Percentiles rank a stretch among this genome's conserved stretches.
Evolutionary conservation across 106 monocot genomes (phyloP).

Genomic region (Allium fistulosum): DNA sequence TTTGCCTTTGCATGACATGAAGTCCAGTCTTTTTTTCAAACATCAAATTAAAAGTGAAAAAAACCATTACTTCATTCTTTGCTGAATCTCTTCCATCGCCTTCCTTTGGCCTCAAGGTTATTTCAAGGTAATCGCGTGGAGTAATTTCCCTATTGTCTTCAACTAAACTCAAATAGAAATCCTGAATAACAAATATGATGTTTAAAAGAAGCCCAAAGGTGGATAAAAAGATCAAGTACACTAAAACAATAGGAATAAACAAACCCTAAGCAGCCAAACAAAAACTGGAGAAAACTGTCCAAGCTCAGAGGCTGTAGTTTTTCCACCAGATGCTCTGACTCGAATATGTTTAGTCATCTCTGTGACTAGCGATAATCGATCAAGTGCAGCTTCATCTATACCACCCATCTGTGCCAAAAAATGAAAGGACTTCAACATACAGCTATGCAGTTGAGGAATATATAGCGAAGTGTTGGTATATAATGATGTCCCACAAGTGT

Average conservation of each 20-base stretch:
- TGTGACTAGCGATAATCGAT: conserved; percentile 89
- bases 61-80: conserved; percentile 70
- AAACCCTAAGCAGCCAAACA: conserved; percentile 74
- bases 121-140: conserved; percentile 91
- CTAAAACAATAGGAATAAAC: not conserved
- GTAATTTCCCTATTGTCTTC: conserved; percentile 77
- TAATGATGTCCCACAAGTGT: not conserved
- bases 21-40: not conserved
- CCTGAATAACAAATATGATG: conserved; percentile 24
- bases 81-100: conserved; percentile 60
- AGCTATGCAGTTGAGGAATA: not conserved
- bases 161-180: conserved; percentile 85
- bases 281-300: conserved; percentile 73
- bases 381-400: conserved; percentile 96
- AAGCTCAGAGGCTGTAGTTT: conserved; percentile 43
- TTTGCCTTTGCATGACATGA: too few relatives aligned
- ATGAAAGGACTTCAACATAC: not conserved
- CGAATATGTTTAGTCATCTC: conserved; percentile 98
- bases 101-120: conserved; percentile 80
- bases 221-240: not conserved
- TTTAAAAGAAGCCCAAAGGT: not conserved
- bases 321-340: conserved; percentile 84
- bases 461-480: not conserved
- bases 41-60: not conserved
- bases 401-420: conserved; percentile 81